A percentile compares a stretch with the other conserved stretches of the same genome.
These are phyloP conservation scores for Vitis hybrid DNA, from an alignment of 177 flowering plant genomes.

Conservation along the genomic window DNA sequence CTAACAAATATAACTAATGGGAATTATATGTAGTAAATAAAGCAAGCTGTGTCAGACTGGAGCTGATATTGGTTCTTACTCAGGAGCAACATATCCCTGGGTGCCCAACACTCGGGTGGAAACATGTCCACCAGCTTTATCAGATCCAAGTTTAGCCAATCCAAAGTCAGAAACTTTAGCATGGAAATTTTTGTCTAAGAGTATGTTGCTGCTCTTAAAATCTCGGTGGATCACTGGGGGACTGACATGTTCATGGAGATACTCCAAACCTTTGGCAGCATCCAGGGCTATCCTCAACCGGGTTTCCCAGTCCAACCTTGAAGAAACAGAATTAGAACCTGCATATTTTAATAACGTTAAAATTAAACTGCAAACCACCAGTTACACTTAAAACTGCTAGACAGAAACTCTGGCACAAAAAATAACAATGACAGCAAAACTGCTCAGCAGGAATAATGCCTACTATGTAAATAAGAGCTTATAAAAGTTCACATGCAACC, in stretches of 20 bases:
- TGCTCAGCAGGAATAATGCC: neutral
- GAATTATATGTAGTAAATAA: neutral
- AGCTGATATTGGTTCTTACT: conserved; percentile 50
- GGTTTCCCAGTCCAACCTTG: conserved; percentile 84
- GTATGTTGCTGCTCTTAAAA: conserved; percentile 96
- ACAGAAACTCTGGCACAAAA: neutral
- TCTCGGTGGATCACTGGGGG: conserved; percentile 98
- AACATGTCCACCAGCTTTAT: conserved; percentile 94
- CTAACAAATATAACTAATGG: too few species aligned
- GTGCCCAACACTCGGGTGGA: conserved; percentile 97
- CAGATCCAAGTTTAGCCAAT: conserved; percentile 93
- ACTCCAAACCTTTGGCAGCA: conserved; percentile 96
- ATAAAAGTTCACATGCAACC: neutral
- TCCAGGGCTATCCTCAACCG: conserved; percentile 87
- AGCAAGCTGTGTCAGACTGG: neutral
- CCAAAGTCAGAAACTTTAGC: conserved; percentile 99
- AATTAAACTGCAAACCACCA: conserved; percentile 1
- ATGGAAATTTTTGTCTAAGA: conserved; percentile 78
- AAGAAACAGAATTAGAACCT: conserved; percentile 49
- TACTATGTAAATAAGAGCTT: neutral
- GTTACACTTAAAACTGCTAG: neutral
- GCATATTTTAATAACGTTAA: conserved; percentile 11
- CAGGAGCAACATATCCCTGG: conserved; percentile 97
- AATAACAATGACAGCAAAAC: neutral
- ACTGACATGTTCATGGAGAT: conserved; percentile 86